Base-by-base conservation (phyloP, 352 stramenopile species). In the Globisporangium mamillatum region DNA sequence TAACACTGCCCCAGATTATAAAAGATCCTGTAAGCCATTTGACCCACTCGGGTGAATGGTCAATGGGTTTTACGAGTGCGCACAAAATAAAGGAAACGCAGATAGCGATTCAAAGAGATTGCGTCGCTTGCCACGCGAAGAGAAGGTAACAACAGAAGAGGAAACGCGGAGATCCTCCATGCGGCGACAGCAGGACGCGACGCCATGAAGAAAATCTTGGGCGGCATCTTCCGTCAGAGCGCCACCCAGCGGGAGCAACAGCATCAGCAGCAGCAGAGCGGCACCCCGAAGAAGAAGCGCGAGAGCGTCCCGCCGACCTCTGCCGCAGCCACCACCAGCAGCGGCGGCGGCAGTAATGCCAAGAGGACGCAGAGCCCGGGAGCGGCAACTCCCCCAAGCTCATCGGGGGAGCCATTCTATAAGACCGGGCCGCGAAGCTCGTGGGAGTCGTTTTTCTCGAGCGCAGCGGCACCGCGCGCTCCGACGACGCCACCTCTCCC, bases 201-300 rank as follows among this genome's bases (percentile, higher is more conserved):
- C 56, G 56, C 20, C 25, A 92, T 92, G 84, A 92, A 92, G 72
- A 92, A 90, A 76, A 73, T 92, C 22, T 66, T 89, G 12, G 80
- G 75, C 20, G 76, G 81, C 32, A 75, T 92, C 66, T 91, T 91
- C 72, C 81, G 82, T 69, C 72, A 77, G 41, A 68, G 44, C 27
- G 25, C 36, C 27, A 16, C 34, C 22, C 48, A 60, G 25, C 48
- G n/a, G 20, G 29, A 60, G 54, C 14, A 60, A 16, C 25, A 60
- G 54, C 52, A 41, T 0, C 20, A 18, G 6, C 52, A 41, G 1
- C 20, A 18, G 6, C 20, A 48, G 8, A 48, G 8, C 56, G 48
- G 27, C 36, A 36, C 48, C 9, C 59, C 68, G 1, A 61, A 67
- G 20, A 77, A 70, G 16, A 60, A 53, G 12, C 58, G 66, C 55